Evolutionary conservation across 192 early-diverging fungal genomes (phyloP).

Genomic region (Umbelopsis vinacea): DNA sequence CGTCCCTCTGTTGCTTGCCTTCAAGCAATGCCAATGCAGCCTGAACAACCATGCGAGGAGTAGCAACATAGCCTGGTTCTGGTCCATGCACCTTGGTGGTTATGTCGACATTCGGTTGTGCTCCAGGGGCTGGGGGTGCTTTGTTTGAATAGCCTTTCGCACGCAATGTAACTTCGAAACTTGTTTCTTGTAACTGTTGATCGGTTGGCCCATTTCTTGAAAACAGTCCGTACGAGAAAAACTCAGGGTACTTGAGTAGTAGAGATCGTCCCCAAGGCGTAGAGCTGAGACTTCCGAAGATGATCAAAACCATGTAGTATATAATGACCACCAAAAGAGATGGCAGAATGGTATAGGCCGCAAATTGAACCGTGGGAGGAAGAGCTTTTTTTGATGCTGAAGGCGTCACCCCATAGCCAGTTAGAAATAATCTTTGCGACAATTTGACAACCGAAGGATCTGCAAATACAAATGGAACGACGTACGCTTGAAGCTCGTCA

Average conservation of each 20-base stretch:
- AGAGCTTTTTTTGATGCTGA: conserved; percentile 21
- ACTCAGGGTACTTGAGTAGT: conserved; percentile 59
- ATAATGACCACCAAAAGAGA: conserved; percentile 34
- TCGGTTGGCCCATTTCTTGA: conserved; percentile 56
- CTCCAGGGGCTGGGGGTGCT: not conserved
- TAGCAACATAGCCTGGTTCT: conserved; percentile 71
- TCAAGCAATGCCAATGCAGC: conserved; percentile 56
- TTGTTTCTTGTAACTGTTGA: conserved; percentile 57
- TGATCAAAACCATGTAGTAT: conserved; percentile 18
- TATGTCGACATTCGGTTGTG: conserved; percentile 50
- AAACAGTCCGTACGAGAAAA: conserved; percentile 65
- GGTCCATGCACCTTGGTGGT: conserved; percentile 61
- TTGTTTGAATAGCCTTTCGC: conserved; percentile 54
- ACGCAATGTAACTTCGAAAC: conserved; percentile 58
- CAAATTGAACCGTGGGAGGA: conserved; percentile 61
- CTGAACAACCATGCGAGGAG: conserved; percentile 60
- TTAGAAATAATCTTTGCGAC: conserved; percentile 57
- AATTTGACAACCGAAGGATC: conserved; percentile 55
- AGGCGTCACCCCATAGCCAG: conserved; percentile 41
- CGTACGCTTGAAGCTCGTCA: conserved; percentile 50
- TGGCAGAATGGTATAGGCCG: conserved; percentile 61
- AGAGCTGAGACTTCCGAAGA: conserved; percentile 54
- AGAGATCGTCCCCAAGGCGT: conserved; percentile 58
- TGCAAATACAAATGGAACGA: conserved; percentile 57
- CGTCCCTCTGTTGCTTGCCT: conserved; percentile 38